These are phyloP conservation scores for Malus hybrid DNA, from an alignment of 331 rosid species.

Conservation along the genomic window DNA sequence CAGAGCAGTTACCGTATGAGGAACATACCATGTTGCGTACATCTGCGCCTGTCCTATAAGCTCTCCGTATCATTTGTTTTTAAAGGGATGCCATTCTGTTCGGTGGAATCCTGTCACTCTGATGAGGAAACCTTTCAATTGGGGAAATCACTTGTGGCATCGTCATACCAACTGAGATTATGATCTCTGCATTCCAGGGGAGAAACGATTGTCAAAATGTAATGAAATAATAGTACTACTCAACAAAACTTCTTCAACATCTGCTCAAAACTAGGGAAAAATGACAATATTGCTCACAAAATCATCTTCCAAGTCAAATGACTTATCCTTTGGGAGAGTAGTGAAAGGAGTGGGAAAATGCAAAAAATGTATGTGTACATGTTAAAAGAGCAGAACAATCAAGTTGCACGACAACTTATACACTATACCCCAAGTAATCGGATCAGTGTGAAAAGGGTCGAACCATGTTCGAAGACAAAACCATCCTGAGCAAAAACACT, in stretches of 20 bases:
- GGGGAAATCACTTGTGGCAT: conserved; percentile 47
- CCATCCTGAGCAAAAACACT: neutral
- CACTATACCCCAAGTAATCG: neutral
- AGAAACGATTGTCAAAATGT: neutral
- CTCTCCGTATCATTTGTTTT: neutral
- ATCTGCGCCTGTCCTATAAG: neutral
- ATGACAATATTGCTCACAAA: neutral
- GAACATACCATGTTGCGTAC: neutral
- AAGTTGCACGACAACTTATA: neutral
- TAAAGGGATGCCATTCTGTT: conserved; percentile 31
- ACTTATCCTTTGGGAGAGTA: no score
- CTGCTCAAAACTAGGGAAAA: neutral
- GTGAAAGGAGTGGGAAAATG: neutral
- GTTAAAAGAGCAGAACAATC: neutral
- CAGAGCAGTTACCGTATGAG: neutral
- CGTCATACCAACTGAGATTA: conserved; percentile 46
- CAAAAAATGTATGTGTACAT: neutral
- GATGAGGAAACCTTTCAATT: conserved; percentile 24
- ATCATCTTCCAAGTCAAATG: neutral
- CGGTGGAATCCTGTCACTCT: conserved; percentile 16
- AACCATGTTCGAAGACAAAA: neutral
- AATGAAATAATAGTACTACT: neutral
- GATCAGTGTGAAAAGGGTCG: neutral
- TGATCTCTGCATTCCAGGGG: conserved; percentile 34
- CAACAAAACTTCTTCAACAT: neutral